These are phyloP conservation scores for Striga asiatica DNA, from an alignment of 257 asterid species.

Conservation along the genomic window DNA sequence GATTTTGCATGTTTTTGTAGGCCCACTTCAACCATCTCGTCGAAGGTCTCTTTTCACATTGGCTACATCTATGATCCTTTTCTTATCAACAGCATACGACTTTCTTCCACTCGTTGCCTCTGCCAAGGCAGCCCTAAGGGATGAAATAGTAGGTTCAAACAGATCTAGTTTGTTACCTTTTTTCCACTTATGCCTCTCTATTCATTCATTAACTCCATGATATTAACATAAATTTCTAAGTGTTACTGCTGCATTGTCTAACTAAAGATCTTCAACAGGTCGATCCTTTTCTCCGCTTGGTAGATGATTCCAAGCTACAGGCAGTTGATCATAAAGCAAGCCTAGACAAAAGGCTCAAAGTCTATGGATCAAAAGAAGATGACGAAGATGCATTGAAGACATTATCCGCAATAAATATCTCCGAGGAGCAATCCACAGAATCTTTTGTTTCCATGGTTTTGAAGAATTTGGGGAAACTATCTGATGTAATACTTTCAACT, in stretches of 20 bases:
- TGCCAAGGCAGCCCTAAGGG: constrained; percentile 49
- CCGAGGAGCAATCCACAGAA: constrained; percentile 52
- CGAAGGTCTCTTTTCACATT: constrained; percentile 63
- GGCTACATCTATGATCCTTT: constrained; percentile 65
- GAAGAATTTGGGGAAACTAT: constrained; percentile 35
- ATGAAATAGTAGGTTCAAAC: constrained; percentile 46
- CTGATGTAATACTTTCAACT: constrained; percentile 23
- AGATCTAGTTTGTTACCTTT: constrained; percentile 1
- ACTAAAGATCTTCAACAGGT: constrained; percentile 33
- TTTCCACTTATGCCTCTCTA: constrained; percentile 14
- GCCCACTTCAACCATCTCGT: constrained; percentile 56
- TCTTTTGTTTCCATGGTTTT: constrained; percentile 46
- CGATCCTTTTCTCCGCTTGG: constrained; percentile 67
- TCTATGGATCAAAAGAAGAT: constrained; percentile 66
- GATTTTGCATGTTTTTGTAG: constrained; percentile 25
- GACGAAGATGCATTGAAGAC: constrained; percentile 57
- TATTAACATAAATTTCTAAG: constrained; percentile 7
- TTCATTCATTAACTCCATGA: constrained; percentile 2
- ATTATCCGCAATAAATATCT: constrained; percentile 33
- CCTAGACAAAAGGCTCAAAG: constrained; percentile 21
- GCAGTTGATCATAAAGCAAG: constrained; percentile 30
- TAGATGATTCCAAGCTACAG: constrained; percentile 56
- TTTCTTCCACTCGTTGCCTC: constrained; percentile 38
- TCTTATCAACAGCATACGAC: constrained; percentile 53
- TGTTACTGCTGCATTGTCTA: constrained; percentile 8